Evolutionary conservation across 108 stramenopile species (phyloP), one percentile per base, ranked within the genome.

Genomic region (Conticribra guillardii): DNA sequence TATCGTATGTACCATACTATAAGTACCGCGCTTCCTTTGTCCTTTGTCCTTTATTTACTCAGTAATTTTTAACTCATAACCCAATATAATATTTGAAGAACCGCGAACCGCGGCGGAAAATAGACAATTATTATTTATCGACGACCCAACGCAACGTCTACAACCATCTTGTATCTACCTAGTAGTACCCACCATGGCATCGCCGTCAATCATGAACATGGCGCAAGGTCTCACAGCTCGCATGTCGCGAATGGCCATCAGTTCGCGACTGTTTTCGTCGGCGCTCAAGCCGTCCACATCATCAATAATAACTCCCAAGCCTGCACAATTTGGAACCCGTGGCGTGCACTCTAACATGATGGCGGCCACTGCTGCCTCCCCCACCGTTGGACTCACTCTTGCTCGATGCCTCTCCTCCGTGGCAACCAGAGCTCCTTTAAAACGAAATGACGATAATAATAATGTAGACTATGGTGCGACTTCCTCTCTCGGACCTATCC

Each of bases 391-490:
- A 41, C 11, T 5, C 37, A 41, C 37, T 41, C 11, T 41, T 5
- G 37, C 37, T 11, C 37, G 37, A 9, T 41, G 8, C 37, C 11
- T 41, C 37, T 41, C 37, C 8, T 41, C 37, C 5, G 37, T 11
- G 8, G 37, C 37, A 9, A 41, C 5, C 37, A n/a, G n/a, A n/a
- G 11, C 37, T 41, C 37, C 37, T 41, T 41, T 41, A 11, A 41
- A 41, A 11, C 37, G 37, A 41, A 5, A 41, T 11, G 37, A 11
- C 21, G 24, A 19, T 4, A 45, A 22, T 21, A 34, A 41, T 22
- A 45, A 1, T 16, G 18, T n/a, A 3, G 74, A 74, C 44, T 54
- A 21, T 31, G 74, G 74, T 3, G 74, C 74, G 16, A 74, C 74
- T 0, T 53, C 66, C 7, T n/a, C 65, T 17, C 65, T 74, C 27